Percentiles rank a stretch among this genome's conserved stretches.
phyloP scores from a whole-genome alignment of 2,329 filamentous ascomycete species.

The Tolypocladium album region DNA sequence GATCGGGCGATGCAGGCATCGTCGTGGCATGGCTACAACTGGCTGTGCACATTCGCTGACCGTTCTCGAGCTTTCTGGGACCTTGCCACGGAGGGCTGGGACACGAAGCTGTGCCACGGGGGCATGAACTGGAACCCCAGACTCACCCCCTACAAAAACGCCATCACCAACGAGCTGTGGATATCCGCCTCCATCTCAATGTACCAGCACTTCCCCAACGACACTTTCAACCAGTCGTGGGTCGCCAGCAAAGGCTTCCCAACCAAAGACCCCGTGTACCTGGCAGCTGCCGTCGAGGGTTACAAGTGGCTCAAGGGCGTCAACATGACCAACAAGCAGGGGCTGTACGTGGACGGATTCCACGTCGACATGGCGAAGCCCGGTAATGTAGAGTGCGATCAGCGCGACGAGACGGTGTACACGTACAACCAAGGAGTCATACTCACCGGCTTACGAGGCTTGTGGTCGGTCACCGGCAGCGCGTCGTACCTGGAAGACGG shows the following conservation, averaged over 20 bases:
- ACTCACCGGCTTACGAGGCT: slow-evolving; percentile 66
- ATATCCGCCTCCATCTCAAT: slow-evolving; percentile 77
- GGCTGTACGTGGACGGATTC: slow-evolving; percentile 79
- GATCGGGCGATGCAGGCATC: slow-evolving; percentile 16
- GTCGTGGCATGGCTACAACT: slow-evolving; percentile 68
- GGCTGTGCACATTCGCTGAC: slow-evolving; percentile 68
- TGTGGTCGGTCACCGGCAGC: slow-evolving; percentile 72
- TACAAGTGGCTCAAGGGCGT: slow-evolving; percentile 72
- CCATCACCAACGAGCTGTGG: slow-evolving; percentile 88
- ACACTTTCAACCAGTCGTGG: slow-evolving; percentile 63
- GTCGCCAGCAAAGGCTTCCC: slow-evolving; percentile 13
- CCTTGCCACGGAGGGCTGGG: slow-evolving; percentile 69
- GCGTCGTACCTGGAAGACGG: slow-evolving; percentile 64
- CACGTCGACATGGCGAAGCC: slow-evolving; percentile 57
- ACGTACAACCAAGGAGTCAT: slow-evolving; percentile 94
- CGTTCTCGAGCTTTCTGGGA: slow-evolving; percentile 80
- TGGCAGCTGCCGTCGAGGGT: slow-evolving; percentile 62
- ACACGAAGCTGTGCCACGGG: slow-evolving; percentile 67
- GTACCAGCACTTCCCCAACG: slow-evolving; percentile 83
- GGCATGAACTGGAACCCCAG: slow-evolving; percentile 88
- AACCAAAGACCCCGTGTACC: slow-evolving; percentile 48
- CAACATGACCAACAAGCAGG: slow-evolving; percentile 68
- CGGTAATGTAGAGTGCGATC: slow-evolving; percentile 65
- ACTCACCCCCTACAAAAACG: slow-evolving; percentile 81
- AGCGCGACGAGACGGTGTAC: slow-evolving; percentile 79